A percentile compares a stretch with the other conserved stretches of the same genome.
Conservation (phyloP, 2,329 filamentous ascomycete species). For the Fusarium sp. region DNA sequence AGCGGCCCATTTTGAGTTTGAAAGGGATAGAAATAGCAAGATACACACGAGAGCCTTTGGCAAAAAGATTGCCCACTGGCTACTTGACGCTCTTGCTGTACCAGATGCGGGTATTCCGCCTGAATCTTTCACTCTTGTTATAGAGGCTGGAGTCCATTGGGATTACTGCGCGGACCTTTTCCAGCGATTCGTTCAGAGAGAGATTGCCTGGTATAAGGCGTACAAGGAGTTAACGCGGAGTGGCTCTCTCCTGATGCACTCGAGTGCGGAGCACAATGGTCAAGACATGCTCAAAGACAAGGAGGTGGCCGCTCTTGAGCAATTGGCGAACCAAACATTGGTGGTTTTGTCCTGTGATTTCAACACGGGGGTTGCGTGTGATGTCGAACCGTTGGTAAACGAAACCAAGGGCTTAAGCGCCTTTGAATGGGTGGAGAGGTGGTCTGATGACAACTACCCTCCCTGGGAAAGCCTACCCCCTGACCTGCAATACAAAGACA, state of each 20-base stretch:
- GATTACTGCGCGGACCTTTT: background rate
- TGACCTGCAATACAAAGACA: rapidly evolving
- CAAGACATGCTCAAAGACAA: no score
- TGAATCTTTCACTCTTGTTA: background rate
- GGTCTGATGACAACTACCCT: no score
- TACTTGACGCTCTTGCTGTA: conserved; percentile 3
- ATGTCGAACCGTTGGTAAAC: background rate
- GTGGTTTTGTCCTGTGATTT: background rate
- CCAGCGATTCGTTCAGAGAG: background rate
- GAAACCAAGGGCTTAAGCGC: background rate
- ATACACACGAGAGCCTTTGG: rapidly evolving
- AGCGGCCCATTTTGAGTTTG: background rate
- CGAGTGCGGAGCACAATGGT: no score
- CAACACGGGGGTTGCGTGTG: background rate
- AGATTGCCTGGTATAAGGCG: background rate
- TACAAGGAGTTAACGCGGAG: background rate
- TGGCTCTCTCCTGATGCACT: background rate
- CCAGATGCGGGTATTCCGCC: background rate
- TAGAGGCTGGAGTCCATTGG: background rate
- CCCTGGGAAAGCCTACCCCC: rapidly evolving
- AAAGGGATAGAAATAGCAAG: rapidly evolving
- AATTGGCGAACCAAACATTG: rapidly evolving
- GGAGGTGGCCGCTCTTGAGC: background rate
- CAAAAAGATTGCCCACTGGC: background rate
- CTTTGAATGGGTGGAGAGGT: background rate